Evolutionary conservation across 192 early-diverging fungal species (phyloP), one percentile per base, ranked within the genome.

Genomic region (Coemansia sp.): DNA sequence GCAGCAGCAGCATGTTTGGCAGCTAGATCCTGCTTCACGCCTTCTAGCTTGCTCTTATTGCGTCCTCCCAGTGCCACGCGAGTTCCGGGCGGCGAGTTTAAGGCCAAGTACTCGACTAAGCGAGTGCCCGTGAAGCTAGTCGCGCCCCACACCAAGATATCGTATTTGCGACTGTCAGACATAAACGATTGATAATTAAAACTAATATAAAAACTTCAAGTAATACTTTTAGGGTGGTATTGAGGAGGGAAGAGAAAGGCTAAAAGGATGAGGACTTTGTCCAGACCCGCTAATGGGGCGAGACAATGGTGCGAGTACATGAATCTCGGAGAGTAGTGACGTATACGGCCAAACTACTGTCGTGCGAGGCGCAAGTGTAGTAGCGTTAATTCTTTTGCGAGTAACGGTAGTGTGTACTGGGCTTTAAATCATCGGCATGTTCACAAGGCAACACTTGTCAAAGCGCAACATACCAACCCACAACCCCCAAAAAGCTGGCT

Each of bases 11-110:
- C 69, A n/a, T 88, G 76, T 34, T 88, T 79, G n/a, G 78, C 72
- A 6, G 85, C 82, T 19, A 95, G 69, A 10, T 66, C 74, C 8
- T 79, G 65, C 21, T 74, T 84, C 8, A 89, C 85, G 19, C 78
- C 74, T 48, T 90, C 85, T 3, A 96, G 85, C 75, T 93, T 94
- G 63, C 51, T 37, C 63, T 76, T 25, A 67, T 74, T 89, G 45
- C 95, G 88, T 15, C 95, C 95, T 25, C 92, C 93, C 34, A 96
- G 85, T 6, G 95, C 94, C 72, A 94, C 86, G 58, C 76, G 84
- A 5, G 91, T 75, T 32, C 76, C 77, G 32, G 63, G 23, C 5
- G 85, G 85, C 8, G 84, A 74, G 36, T 85, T 85, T 10, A 70
- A 63, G 14, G 75, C 75, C 67, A 85, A 73, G 45, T 94, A 91